Conservation (phyloP, 2,329 filamentous ascomycete genomes). For the Fusarium nematophilum region DNA sequence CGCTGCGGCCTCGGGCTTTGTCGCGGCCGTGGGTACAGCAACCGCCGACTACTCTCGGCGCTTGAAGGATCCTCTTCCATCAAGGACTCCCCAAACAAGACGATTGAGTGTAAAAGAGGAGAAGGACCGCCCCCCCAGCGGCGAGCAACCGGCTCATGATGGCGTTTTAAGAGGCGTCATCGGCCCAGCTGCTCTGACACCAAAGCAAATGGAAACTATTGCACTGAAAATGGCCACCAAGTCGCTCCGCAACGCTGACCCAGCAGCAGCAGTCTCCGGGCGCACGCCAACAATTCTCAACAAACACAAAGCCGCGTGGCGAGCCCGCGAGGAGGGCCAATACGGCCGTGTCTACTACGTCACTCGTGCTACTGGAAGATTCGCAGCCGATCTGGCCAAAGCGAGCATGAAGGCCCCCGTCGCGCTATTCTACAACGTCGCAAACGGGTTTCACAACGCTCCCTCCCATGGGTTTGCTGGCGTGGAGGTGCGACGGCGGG, state of each 20-base stretch:
- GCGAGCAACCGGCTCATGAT: neutral
- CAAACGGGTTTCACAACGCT: conserved; percentile 79
- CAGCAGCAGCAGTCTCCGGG: conserved; percentile 11
- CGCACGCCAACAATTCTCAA: conserved; percentile 34
- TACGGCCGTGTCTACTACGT: conserved; percentile 44
- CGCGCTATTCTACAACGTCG: conserved; percentile 74
- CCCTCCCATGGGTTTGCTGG: conserved; percentile 74
- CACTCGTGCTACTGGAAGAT: conserved; percentile 60
- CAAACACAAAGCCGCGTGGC: conserved; percentile 41
- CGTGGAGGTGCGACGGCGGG: conserved; percentile 68
- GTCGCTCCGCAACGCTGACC: conserved; percentile 64
- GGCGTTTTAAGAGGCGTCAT: neutral
- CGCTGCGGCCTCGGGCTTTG: conserved; percentile 71
- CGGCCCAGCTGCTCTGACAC: conserved; percentile 25
- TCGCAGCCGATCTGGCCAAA: conserved; percentile 68
- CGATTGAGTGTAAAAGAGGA: neutral
- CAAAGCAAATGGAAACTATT: conserved; percentile 44
- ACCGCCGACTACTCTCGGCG: conserved; percentile 32
- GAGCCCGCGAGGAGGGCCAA: conserved; percentile 38
- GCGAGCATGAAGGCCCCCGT: conserved; percentile 73
- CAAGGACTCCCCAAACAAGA: neutral
- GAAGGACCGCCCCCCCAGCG: neutral
- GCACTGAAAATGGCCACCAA: conserved; percentile 48
- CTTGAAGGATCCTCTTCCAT: conserved; percentile 16
- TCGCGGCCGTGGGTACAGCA: conserved; percentile 64